A percentile compares a stretch with the other conserved stretches of the same genome.
Conservation (phyloP, 305 asterid species). For the Lippia alba region DNA sequence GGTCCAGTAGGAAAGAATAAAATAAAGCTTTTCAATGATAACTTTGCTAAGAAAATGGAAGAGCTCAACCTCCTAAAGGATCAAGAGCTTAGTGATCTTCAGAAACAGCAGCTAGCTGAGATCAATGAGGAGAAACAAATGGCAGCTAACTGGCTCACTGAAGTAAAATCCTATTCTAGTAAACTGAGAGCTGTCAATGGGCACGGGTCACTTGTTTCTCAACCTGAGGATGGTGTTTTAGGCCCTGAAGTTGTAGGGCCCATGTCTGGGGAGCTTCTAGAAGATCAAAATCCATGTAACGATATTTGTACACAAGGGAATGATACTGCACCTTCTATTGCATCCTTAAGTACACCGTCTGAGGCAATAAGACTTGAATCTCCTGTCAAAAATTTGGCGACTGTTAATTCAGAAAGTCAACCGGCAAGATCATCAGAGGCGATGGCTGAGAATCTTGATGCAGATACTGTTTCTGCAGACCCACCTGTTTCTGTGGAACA, state of each 20-base stretch:
- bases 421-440: slow-evolving; percentile 17
- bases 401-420: slow-evolving; percentile 39
- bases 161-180: slow-evolving; percentile 38
- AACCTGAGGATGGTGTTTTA: slow-evolving; percentile 42
- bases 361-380: slow-evolving; percentile 34
- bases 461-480: slow-evolving; percentile 34
- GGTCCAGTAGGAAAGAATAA: slow-evolving; percentile 44
- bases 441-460: slow-evolving; percentile 33
- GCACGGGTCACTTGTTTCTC: slow-evolving; percentile 41
- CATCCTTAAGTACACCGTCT: slow-evolving; percentile 35
- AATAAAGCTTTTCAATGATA: slow-evolving; percentile 51
- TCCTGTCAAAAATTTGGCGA: slow-evolving; percentile 30
- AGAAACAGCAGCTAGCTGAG: slow-evolving; percentile 55
- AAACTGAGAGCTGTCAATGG: slow-evolving; percentile 35
- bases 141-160: slow-evolving; percentile 42
- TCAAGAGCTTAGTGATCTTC: slow-evolving; percentile 47
- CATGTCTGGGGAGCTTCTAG: slow-evolving; percentile 33
- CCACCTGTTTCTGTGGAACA: slow-evolving; percentile 36
- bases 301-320: slow-evolving; percentile 29
- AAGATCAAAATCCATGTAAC: slow-evolving; percentile 31
- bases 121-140: slow-evolving; percentile 53
- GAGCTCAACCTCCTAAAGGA: slow-evolving; percentile 50
- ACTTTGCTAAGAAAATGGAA: slow-evolving; percentile 50
- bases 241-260: slow-evolving; percentile 32
- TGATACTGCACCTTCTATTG: slow-evolving; percentile 29